Percentiles rank a stretch among this genome's conserved stretches.
These are phyloP conservation scores for Plectosphaerella plurivora DNA, from an alignment of 2,329 filamentous ascomycete genomes.

Conservation along the genomic window DNA sequence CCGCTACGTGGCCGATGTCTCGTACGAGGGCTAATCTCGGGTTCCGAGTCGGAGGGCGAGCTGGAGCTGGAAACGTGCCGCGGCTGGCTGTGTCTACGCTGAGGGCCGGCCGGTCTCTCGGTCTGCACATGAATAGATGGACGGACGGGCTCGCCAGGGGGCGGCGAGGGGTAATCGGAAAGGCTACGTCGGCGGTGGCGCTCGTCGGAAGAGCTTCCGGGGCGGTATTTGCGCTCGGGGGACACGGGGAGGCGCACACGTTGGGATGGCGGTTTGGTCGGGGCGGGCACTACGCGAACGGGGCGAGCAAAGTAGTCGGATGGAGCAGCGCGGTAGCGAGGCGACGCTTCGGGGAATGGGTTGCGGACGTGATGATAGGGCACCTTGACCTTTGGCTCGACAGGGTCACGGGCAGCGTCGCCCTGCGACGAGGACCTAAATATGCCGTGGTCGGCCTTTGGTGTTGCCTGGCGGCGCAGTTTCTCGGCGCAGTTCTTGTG, in stretches of 20 bases:
- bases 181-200: slow-evolving; percentile 43
- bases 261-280: slow-evolving; percentile 26
- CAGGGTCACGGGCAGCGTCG: slow-evolving; percentile 19
- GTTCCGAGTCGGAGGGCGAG: slow-evolving; percentile 33
- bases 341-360: slow-evolving; percentile 20
- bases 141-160: slow-evolving; percentile 19
- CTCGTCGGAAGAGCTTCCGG: slow-evolving; percentile 32
- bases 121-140: slow-evolving; percentile 28
- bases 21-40: slow-evolving; percentile 15
- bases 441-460: slow-evolving; percentile 24
- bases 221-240: slow-evolving; percentile 22
- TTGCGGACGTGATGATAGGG: slow-evolving; percentile 29
- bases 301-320: slow-evolving; percentile 27
- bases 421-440: slow-evolving; percentile 18
- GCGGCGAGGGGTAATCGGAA: slow-evolving; percentile 41
- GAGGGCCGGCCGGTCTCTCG: slow-evolving; percentile 21
- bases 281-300: slow-evolving; percentile 35
- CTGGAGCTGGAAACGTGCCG: slow-evolving; percentile 33
- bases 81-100: slow-evolving; percentile 46
- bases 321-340: slow-evolving; percentile 23
- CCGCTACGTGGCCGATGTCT: slow-evolving; percentile 13
- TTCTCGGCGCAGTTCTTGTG: slow-evolving; percentile 72
- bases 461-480: slow-evolving; percentile 57
- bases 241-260: slow-evolving; percentile 23
- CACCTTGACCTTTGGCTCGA: slow-evolving; percentile 29